These are phyloP conservation scores for Fragaria vesca DNA, from an alignment of 306 rosid genomes.

Conservation along the genomic window DNA sequence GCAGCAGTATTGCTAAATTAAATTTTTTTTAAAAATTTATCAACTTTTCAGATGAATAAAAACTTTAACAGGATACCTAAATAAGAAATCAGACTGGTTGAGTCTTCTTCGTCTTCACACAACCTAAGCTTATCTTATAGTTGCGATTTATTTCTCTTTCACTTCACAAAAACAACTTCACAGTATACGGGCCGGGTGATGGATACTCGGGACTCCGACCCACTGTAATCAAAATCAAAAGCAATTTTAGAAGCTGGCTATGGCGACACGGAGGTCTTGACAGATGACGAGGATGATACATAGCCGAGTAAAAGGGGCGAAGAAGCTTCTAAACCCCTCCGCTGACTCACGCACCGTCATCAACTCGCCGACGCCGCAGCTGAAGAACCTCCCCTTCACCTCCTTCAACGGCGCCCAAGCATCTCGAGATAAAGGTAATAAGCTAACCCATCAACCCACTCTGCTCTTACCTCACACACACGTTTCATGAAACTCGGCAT, in stretches of 20 bases:
- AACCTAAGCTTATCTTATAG: too few relatives aligned
- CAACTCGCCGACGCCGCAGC: background rate
- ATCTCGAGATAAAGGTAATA: background rate
- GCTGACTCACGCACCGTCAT: background rate
- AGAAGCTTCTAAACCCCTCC: slow-evolving; percentile 4
- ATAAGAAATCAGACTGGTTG: too few relatives aligned
- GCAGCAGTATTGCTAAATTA: too few relatives aligned
- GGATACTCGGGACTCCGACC: background rate
- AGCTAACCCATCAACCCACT: background rate
- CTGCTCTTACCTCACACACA: background rate
- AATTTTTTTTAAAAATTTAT: too few relatives aligned
- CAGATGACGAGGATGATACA: background rate
- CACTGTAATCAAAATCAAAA: background rate
- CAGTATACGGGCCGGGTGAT: too few relatives aligned
- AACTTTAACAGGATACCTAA: too few relatives aligned
- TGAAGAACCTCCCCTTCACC: background rate
- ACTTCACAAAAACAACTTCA: too few relatives aligned
- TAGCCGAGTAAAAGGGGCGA: background rate
- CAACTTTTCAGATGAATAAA: too few relatives aligned
- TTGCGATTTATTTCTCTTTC: too few relatives aligned
- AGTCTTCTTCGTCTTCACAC: too few relatives aligned
- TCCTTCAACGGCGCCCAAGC: background rate
- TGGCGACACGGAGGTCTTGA: background rate
- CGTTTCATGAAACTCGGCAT: background rate
- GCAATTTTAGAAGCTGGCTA: background rate